These are phyloP conservation scores for Arabidopsis suecica DNA, from an alignment of 345 rosid genomes.

Conservation along the genomic window DNA sequence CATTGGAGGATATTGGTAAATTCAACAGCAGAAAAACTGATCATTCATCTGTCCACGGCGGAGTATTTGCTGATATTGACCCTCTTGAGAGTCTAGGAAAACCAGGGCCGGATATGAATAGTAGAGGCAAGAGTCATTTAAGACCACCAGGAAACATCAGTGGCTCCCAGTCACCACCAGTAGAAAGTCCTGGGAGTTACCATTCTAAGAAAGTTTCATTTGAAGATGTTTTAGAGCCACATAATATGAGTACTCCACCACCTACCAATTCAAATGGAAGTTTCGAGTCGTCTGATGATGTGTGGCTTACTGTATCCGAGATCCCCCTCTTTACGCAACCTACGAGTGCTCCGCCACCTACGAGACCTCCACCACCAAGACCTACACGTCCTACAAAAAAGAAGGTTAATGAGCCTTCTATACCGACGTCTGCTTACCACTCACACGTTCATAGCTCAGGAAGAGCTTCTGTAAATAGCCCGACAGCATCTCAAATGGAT, in stretches of 20 bases:
- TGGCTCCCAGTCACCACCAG: constrained; percentile 51
- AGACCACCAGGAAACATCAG: constrained; percentile 50
- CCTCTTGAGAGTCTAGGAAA: constrained; percentile 69
- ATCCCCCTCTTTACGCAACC: constrained; percentile 88
- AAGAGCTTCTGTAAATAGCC: constrained; percentile 48
- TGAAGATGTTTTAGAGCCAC: constrained; percentile 56
- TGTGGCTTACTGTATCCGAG: constrained; percentile 95
- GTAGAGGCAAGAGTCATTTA: constrained; percentile 58
- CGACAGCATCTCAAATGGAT: constrained; percentile 66
- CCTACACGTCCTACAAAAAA: constrained; percentile 69
- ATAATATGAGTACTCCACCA: constrained; percentile 40
- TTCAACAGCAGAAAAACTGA: constrained; percentile 50
- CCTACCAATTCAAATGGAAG: constrained; percentile 52
- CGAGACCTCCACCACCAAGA: constrained; percentile 98
- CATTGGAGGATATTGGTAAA: constrained; percentile 55
- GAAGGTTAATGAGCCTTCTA: constrained; percentile 58
- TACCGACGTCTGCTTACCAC: constrained; percentile 53
- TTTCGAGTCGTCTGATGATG: constrained; percentile 67
- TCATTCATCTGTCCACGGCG: constrained; percentile 50
- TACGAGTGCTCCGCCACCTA: constrained; percentile 86
- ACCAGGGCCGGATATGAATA: constrained; percentile 56
- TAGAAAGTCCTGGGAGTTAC: constrained; percentile 48
- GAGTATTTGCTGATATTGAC: constrained; percentile 66
- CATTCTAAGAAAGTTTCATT: constrained; percentile 48
- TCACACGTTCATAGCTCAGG: constrained; percentile 54